phyloP scores from a whole-genome alignment of 2,329 filamentous ascomycete genomes.

The Phymatotrichopsis omnivora region DNA sequence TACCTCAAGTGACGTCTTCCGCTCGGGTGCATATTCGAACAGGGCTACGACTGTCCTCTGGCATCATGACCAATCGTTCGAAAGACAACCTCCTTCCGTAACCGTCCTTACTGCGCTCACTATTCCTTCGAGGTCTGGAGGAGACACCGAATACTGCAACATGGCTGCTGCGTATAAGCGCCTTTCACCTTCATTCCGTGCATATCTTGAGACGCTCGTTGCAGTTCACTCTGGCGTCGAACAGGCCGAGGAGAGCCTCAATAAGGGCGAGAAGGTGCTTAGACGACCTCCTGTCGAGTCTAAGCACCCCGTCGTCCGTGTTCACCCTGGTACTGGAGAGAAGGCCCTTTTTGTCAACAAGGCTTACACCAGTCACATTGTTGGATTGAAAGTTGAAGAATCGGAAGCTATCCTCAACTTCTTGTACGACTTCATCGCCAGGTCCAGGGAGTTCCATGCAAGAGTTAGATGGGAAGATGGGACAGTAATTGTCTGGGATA shows the following conservation, averaged over 20 bases:
- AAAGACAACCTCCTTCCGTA: conserved; percentile 77
- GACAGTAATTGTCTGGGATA: conserved; percentile 73
- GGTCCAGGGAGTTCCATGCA: conserved; percentile 63
- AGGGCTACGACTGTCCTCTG: conserved; percentile 74
- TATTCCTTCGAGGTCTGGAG: conserved; percentile 56
- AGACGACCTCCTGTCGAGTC: conserved; percentile 64
- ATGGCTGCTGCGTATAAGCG: conserved; percentile 71
- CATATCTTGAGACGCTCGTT: conserved; percentile 68
- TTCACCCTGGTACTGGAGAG: conserved; percentile 72
- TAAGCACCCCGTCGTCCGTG: conserved; percentile 68
- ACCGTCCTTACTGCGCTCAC: conserved; percentile 87
- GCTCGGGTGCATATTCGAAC: conserved; percentile 37
- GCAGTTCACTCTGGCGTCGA: conserved; percentile 76
- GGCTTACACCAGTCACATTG: conserved; percentile 46
- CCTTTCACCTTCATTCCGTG: conserved; percentile 66
- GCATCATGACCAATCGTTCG: conserved; percentile 84
- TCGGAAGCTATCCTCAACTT: conserved; percentile 68
- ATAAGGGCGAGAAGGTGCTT: conserved; percentile 55
- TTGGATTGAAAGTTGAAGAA: conserved; percentile 79
- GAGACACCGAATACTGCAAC: conserved; percentile 76
- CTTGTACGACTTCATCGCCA: conserved; percentile 63
- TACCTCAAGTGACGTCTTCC: conserved; percentile 15
- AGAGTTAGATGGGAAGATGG: conserved; percentile 66
- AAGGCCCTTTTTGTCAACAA: conserved; percentile 73
- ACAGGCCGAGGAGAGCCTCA: conserved; percentile 55